Conservation (phyloP, 2,329 filamentous ascomycete genomes). For the Hymenoscyphus salicellus region DNA sequence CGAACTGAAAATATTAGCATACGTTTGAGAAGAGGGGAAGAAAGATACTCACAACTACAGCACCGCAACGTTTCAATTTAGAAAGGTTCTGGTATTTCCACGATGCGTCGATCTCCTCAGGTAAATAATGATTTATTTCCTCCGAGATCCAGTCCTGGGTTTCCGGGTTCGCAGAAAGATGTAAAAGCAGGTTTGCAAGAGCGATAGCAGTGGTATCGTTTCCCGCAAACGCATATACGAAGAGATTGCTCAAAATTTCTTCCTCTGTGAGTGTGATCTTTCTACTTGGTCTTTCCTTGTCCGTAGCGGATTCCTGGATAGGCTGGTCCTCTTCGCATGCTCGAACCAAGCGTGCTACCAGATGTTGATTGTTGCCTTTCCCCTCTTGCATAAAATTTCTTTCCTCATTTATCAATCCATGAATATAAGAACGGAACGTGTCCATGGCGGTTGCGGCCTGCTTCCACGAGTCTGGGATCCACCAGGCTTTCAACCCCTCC, state of each 20-base stretch:
- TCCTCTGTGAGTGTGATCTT: constrained; percentile 2
- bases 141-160: constrained; percentile 63
- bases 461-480: background rate
- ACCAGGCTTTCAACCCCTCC: background rate
- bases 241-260: constrained; percentile 62
- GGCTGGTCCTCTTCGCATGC: constrained; percentile 1
- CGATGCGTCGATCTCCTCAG: background rate
- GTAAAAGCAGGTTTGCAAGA: constrained; percentile 64
- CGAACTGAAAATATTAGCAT: constrained; percentile 19
- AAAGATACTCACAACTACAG: background rate
- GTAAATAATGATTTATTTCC: constrained; percentile 46
- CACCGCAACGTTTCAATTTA: constrained; percentile 6
- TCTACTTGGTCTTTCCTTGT: background rate
- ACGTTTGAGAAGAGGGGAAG: background rate
- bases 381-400: background rate
- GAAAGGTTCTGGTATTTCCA: background rate
- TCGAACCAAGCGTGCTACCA: background rate
- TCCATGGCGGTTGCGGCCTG: background rate
- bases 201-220: constrained; percentile 75
- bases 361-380: background rate
- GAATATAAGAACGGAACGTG: background rate
- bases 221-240: constrained; percentile 64
- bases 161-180: constrained; percentile 62
- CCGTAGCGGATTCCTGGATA: background rate
- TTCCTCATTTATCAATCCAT: constrained; percentile 1